Base-by-base conservation (phyloP, 2,329 filamentous ascomycete species). In the Ophiognomonia clavigignenti-juglandacearum region DNA sequence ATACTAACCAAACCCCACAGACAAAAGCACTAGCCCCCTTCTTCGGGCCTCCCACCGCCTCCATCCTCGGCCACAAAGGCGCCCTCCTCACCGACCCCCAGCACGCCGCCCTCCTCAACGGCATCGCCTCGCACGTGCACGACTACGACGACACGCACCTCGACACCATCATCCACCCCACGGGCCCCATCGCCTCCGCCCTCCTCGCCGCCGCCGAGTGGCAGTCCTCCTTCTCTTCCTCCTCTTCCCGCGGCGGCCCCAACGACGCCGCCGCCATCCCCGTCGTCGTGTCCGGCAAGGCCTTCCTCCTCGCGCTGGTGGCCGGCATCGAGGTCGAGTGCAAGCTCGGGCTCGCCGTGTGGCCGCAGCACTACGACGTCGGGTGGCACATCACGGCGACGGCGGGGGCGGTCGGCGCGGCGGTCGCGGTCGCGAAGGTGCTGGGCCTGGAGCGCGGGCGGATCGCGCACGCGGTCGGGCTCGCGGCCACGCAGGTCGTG, bases 91-190 rank as follows among this genome's bases (percentile, higher is more conserved):
- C 63, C 5, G 72, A 77, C 52, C 67, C 73, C 2, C 70, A 73
- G 53, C 64, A 73, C 46, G 74, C 75, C 2, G 73, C 74, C 0
- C 59, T 78, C 6, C 54, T 80, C 39, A 78, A 79, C 50, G 75
- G 75, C 22, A 76, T 79, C 36, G 71, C 74, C 11, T 75, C 71
- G 24, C 74, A 78, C 50, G 72, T 77, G 4, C 71, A 78, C 47
- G 74, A 79, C 54, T 80, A 78, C 56, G 75, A 80, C 51, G 74
- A 79, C 55, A 78, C 74, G 1, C 75, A 78, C 53, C 63, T 78
- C 1, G 72, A 74, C 39, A 78, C 72, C 5, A 74, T 78, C 52
- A 78, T 79, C 37, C 76, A 80, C 52, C 75, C 75, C 0, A 68
- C 73, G 0, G 74, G 75, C 0, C 71, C 74, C 0, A 71, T 78